Evolutionary conservation across 495 filamentous ascomycete genomes (phyloP).

Genomic region (Friedmanniomyces simplex): DNA sequence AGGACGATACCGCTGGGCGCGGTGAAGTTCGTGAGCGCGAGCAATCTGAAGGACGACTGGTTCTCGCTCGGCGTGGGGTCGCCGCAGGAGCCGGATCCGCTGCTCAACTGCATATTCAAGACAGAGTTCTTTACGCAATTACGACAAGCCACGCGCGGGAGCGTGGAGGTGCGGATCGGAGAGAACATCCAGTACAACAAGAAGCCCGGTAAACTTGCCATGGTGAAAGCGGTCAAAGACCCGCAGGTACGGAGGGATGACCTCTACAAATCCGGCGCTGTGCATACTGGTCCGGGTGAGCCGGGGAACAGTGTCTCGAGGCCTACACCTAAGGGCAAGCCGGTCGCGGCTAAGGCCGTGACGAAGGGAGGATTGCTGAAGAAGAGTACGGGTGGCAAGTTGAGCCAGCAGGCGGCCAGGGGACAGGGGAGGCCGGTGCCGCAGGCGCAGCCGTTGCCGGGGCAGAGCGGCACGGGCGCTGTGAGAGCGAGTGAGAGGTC

Average conservation of each 20-base stretch:
- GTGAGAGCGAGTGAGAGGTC: constrained; percentile 24
- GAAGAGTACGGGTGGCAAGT: constrained; percentile 70
- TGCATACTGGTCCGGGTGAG: constrained; percentile 80
- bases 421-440: constrained; percentile 21
- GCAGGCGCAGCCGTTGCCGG: constrained; percentile 25
- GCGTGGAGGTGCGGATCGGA: constrained; percentile 69
- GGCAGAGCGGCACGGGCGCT: constrained; percentile 21
- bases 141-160: constrained; percentile 59
- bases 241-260: constrained; percentile 58
- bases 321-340: constrained; percentile 77
- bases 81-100: constrained; percentile 78
- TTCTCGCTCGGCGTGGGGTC: constrained; percentile 84
- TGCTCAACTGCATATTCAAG: constrained; percentile 89
- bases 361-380: constrained; percentile 81
- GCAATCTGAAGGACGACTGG: constrained; percentile 86
- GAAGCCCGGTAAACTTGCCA: constrained; percentile 86
- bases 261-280: constrained; percentile 82
- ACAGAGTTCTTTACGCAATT: constrained; percentile 95
- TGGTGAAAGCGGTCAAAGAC: constrained; percentile 85
- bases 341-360: constrained; percentile 76
- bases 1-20: constrained; percentile 70
- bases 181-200: constrained; percentile 91
- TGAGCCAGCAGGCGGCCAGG: constrained; percentile 39
- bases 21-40: constrained; percentile 74
- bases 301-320: constrained; percentile 70